Evolutionary conservation across 805 yeast genomes (phyloP).

Genomic region (Torulaspora delbrueckii): DNA sequence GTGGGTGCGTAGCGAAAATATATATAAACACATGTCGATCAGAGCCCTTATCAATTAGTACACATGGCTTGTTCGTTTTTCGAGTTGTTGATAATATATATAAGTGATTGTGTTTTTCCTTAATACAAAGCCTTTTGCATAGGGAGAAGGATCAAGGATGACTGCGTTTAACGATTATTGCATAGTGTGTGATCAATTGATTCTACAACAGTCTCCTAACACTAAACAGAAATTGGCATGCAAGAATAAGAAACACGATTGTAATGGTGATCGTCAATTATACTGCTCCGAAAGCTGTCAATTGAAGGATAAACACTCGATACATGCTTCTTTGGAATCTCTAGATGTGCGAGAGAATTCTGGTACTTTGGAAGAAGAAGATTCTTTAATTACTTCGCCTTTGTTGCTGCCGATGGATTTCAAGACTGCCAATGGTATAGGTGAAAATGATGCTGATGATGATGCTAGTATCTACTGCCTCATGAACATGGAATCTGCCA

Average conservation of each 20-base stretch:
- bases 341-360: constrained; percentile 4
- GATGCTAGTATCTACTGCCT: constrained; percentile 8
- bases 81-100: background rate
- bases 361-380: constrained; percentile 14
- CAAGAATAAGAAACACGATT: constrained; percentile 5
- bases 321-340: constrained; percentile 7
- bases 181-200: constrained; percentile 47
- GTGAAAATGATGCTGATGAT: constrained; percentile 6
- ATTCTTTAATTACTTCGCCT: constrained; percentile 24
- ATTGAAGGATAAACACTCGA: constrained; percentile 12
- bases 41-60: background rate
- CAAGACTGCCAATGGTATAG: background rate
- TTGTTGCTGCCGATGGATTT: constrained; percentile 19
- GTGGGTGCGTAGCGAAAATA: constrained; percentile 3
- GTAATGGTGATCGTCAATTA: constrained; percentile 11
- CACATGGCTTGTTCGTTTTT: background rate
- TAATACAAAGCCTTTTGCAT: too few species aligned
- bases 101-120: background rate
- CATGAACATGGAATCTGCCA: constrained; percentile 11
- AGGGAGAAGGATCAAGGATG: constrained; percentile 1
- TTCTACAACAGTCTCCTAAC: constrained; percentile 14
- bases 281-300: constrained; percentile 30
- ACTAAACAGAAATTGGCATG: constrained; percentile 2
- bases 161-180: constrained; percentile 50
- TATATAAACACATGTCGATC: constrained; percentile 2